Percentiles rank a stretch among this genome's conserved stretches.
These are phyloP conservation scores for Boletus tylopilopsis DNA, from an alignment of 768 basidiomycete genomes.

Conservation along the genomic window DNA sequence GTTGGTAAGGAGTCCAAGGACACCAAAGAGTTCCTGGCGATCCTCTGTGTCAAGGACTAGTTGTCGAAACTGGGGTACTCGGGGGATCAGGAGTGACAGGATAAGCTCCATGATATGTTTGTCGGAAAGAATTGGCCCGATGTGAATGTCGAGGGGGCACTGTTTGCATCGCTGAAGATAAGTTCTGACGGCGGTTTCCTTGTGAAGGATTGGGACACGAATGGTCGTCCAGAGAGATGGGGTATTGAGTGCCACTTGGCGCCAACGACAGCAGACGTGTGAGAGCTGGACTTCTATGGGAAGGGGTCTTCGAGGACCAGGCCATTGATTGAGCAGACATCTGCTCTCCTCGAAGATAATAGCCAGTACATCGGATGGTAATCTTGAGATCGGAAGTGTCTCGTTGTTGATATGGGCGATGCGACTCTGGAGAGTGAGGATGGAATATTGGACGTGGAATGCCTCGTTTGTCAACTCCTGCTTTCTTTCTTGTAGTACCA, in stretches of 20 bases:
- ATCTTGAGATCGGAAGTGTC: slow-evolving; percentile 27
- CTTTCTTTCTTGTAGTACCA: slow-evolving; percentile 20
- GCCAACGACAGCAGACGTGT: slow-evolving; percentile 35
- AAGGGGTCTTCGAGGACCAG: slow-evolving; percentile 27
- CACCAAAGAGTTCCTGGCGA: slow-evolving; percentile 25
- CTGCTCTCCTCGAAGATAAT: slow-evolving; percentile 33
- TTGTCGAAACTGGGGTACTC: slow-evolving; percentile 31
- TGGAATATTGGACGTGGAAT: slow-evolving; percentile 25
- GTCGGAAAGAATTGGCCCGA: slow-evolving; percentile 28
- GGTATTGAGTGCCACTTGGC: slow-evolving; percentile 30
- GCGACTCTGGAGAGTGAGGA: slow-evolving; percentile 29
- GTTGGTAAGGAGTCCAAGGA: slow-evolving; percentile 23
- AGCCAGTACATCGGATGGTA: slow-evolving; percentile 32
- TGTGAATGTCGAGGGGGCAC: slow-evolving; percentile 30
- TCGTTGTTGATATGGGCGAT: slow-evolving; percentile 31
- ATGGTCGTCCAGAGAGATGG: slow-evolving; percentile 37
- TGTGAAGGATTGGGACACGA: slow-evolving; percentile 30
- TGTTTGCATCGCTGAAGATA: slow-evolving; percentile 33
- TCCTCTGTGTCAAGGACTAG: slow-evolving; percentile 30
- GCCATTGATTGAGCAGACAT: slow-evolving; percentile 25
- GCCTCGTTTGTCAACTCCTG: slow-evolving; percentile 22
- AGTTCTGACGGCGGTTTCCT: slow-evolving; percentile 23
- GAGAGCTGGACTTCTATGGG: slow-evolving; percentile 35
- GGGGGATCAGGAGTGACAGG: slow-evolving; percentile 26
- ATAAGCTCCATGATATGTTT: slow-evolving; percentile 24